Percentiles rank a stretch among this genome's conserved stretches.
Conservation (phyloP, 805 yeast species). For the Hagleromyces aurorensis region DNA sequence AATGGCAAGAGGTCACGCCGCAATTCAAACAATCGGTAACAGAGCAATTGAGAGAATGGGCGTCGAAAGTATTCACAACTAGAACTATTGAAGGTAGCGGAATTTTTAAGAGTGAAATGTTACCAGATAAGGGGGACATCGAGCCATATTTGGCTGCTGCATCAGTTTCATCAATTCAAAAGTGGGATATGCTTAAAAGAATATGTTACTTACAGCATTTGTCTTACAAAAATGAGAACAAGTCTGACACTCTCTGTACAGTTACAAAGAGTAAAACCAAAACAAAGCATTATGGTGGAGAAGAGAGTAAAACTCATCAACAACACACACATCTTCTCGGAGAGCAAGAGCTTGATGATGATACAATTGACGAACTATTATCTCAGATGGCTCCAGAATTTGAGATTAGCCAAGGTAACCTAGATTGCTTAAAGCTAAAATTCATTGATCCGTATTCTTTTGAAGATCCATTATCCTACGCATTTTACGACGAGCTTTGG, state of each 20-base stretch:
- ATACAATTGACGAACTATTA: constrained; percentile 24
- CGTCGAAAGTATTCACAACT: constrained; percentile 37
- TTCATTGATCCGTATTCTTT: constrained; percentile 84
- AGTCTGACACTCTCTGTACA: too few relatives aligned
- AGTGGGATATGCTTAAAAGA: constrained; percentile 67
- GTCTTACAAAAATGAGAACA: constrained; percentile 42
- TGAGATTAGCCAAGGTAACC: constrained; percentile 5
- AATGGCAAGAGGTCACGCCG: constrained; percentile 39
- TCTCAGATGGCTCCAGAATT: constrained; percentile 22
- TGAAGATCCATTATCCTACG: constrained; percentile 77
- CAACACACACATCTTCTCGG: constrained; percentile 13
- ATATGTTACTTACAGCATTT: constrained; percentile 63
- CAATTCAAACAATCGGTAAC: constrained; percentile 48
- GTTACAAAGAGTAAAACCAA: constrained; percentile 27
- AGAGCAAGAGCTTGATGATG: constrained; percentile 26
- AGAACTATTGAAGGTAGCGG: constrained; percentile 27
- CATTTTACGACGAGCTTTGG: constrained; percentile 84
- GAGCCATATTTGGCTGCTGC: constrained; percentile 45
- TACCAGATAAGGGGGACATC: constrained; percentile 55
- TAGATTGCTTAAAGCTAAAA: constrained; percentile 25
- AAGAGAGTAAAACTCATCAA: constrained; percentile 7
- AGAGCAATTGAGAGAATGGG: constrained; percentile 48
- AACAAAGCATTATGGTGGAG: constrained; percentile 26
- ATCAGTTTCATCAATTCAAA: constrained; percentile 42
- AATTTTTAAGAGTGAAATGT: constrained; percentile 28